Percentiles rank a stretch among this genome's conserved stretches.
These are phyloP conservation scores for Auriculariales sp. DNA, from an alignment of 768 basidiomycete species.

Conservation along the genomic window DNA sequence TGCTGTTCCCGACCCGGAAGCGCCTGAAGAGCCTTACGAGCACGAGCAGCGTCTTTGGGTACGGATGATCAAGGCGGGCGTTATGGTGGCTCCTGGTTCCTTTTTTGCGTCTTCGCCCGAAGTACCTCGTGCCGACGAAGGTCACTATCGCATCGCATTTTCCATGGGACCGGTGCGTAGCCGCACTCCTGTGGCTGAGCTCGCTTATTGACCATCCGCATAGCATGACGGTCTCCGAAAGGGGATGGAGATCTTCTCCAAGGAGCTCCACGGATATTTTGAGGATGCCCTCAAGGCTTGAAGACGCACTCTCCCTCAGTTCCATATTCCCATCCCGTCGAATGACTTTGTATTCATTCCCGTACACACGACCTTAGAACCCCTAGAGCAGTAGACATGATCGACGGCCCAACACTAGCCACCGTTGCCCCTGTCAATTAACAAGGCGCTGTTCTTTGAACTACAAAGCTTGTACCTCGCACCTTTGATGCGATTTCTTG, in stretches of 20 bases:
- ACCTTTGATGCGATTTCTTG: no score
- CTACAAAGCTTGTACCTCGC: no score
- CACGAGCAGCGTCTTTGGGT: constrained; percentile 44
- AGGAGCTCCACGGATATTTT: constrained; percentile 7
- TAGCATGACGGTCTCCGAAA: constrained; percentile 7
- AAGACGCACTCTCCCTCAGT: no score
- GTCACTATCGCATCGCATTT: constrained; percentile 20
- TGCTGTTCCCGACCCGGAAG: constrained; percentile 19
- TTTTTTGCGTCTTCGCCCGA: constrained; percentile 19
- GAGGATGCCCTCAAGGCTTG: neutral
- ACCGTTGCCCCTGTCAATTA: no score
- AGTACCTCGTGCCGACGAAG: constrained; percentile 12
- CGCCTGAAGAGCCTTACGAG: constrained; percentile 23
- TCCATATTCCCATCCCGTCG: no score
- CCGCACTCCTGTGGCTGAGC: neutral
- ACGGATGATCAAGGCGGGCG: constrained; percentile 41
- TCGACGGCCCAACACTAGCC: no score
- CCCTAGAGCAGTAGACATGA: no score
- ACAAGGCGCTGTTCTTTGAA: no score
- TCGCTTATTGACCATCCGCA: neutral
- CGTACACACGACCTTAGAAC: no score
- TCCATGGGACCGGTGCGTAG: constrained; percentile 16
- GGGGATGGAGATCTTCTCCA: constrained; percentile 8
- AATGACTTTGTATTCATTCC: no score
- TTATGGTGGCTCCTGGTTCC: constrained; percentile 51